A percentile compares a stretch with the other conserved stretches of the same genome.
These are phyloP conservation scores for Annulohypoxylon stygium DNA, from an alignment of 495 filamentous ascomycete species.

Conservation along the genomic window DNA sequence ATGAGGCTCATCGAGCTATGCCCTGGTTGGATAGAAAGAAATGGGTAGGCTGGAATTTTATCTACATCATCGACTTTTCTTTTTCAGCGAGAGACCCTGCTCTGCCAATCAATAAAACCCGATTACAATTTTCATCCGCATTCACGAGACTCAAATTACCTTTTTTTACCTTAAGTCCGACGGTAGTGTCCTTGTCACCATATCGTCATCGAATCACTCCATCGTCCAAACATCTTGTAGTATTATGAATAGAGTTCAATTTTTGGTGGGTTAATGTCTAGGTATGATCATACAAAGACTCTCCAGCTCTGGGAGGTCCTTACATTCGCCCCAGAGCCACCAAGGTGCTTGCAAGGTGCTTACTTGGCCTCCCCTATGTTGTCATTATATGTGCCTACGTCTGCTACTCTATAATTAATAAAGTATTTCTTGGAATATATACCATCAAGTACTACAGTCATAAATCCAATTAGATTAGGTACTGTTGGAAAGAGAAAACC, in stretches of 20 bases:
- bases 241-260: conserved; percentile 1
- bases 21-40: too few species aligned
- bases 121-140: conserved; percentile 1
- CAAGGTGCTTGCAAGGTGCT: background rate
- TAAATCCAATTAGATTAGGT: background rate
- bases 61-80: too few species aligned
- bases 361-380: background rate
- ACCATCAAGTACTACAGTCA: background rate
- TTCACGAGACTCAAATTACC: background rate
- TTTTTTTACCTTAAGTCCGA: conserved; percentile 5
- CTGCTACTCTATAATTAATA: background rate
- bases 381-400: background rate
- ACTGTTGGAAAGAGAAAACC: conserved; percentile 2
- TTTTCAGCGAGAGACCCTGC: too few species aligned
- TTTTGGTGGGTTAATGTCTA: conserved; percentile 1
- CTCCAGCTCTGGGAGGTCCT: background rate
- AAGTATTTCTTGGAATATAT: background rate
- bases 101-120: too few species aligned
- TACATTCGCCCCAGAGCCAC: background rate
- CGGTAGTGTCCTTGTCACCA: conserved; percentile 5
- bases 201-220: conserved; percentile 18
- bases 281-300: conserved; percentile 11
- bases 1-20: too few species aligned
- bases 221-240: background rate
- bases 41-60: too few species aligned